A percentile compares a stretch with the other conserved stretches of the same genome.
Conservation (phyloP, 1,139 yeast genomes). For the Scheffersomyces quercinus region DNA sequence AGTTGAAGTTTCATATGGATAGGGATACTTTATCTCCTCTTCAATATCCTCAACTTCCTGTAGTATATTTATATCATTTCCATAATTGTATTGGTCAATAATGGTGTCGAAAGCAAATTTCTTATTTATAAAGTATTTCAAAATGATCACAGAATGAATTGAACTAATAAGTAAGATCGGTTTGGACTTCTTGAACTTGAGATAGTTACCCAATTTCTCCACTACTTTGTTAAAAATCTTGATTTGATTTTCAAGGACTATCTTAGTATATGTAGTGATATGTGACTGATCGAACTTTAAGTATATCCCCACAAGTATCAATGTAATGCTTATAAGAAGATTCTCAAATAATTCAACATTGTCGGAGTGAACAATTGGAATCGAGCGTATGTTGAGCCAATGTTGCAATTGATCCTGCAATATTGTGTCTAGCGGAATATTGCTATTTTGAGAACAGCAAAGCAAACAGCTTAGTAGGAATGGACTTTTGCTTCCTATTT, state of each 20-base stretch:
- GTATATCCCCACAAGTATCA: constrained; percentile 26
- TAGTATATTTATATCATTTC: no score
- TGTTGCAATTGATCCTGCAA: constrained; percentile 25
- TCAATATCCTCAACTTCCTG: no score
- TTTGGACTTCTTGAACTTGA: constrained; percentile 5
- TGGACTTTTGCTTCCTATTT: constrained; percentile 11
- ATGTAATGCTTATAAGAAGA: constrained; percentile 29
- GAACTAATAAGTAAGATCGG: constrained; percentile 21
- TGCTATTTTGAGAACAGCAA: constrained; percentile 24
- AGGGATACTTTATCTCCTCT: no score
- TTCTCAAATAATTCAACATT: constrained; percentile 23
- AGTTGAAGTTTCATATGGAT: no score
- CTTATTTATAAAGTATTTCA: constrained; percentile 31
- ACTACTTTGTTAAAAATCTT: constrained; percentile 30
- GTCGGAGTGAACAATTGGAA: constrained; percentile 15
- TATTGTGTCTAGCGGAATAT: constrained; percentile 14
- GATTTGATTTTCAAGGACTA: constrained; percentile 32
- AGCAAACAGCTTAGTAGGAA: constrained; percentile 35
- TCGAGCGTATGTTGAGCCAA: constrained; percentile 22
- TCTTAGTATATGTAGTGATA: constrained; percentile 11
- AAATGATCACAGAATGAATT: constrained; percentile 32
- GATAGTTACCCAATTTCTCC: constrained; percentile 16
- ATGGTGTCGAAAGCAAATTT: constrained; percentile 10
- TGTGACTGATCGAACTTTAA: constrained; percentile 13
- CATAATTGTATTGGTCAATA: no score